Base-by-base conservation (phyloP, 345 rosid species). In the Crucihimalaya himalaica region DNA sequence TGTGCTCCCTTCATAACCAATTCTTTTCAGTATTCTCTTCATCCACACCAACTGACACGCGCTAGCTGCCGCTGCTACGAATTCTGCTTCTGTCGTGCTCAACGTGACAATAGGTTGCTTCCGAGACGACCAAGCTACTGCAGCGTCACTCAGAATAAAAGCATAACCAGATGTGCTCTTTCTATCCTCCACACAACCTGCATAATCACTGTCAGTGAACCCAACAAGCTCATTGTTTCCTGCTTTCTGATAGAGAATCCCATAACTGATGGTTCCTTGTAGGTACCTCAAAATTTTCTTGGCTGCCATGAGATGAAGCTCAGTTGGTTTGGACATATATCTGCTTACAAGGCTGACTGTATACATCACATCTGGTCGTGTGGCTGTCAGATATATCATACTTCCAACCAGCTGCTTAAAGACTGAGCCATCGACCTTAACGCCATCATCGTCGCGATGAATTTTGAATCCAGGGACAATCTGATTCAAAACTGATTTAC, bases 381-480 rank as follows among this genome's bases (percentile, higher is more conserved):
- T 46, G 0, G 56, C 4, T 0, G 39, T 64, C 0, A 46, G 0
- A 1, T 72, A 72, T 63, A 72, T 50, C 13, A 72, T 2, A 4
- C 76, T 72, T 2, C 70, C 53, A 4, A 54, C 78, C 5, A 73
- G 0, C 3, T 42, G 14, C 14, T 73, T 52, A 8, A 14, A 73
- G 10, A 64, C 14, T 1, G 56, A 27, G 0, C 5, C 8, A 9
- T 73, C 48, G 0, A 64, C 46, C 5, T 35, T 16, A 0, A 40
- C 54, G 0, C 71, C 63, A 13, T 73, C 31, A 2, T 20, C 32
- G 8, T 51, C 28, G 5, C 13, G 53, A 0, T 23, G 43, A 12
- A 73, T 40, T 4, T 73, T 73, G 1, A 2, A 62, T 0, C 76
- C 21, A 0, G 19, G 68, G 34, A 61, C 13, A 1, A 60, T 71